Evolutionary conservation across 345 rosid species (phyloP).

Genomic region (Luvunga scandens): DNA sequence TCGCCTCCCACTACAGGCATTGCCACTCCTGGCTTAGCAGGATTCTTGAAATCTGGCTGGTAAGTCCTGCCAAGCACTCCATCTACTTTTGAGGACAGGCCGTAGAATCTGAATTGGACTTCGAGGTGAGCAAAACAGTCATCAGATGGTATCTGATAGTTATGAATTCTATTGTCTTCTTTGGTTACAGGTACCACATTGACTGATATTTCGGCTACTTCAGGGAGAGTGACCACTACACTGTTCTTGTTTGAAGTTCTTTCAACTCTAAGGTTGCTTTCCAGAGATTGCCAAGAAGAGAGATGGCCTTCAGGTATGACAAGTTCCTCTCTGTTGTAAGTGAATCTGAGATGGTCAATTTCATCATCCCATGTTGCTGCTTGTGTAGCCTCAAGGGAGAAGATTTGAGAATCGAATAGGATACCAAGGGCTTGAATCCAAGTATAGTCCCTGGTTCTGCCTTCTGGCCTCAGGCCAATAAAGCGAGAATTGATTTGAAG

Average conservation of each 20-base stretch:
- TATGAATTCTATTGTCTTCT: slow-evolving; percentile 21
- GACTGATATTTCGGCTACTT: slow-evolving; percentile 15
- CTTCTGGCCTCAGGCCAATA: slow-evolving; percentile 50
- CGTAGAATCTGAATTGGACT: slow-evolving; percentile 20
- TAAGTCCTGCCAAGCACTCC: slow-evolving; percentile 24
- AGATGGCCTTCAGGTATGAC: slow-evolving; percentile 9
- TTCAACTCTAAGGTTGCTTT: slow-evolving; percentile 18
- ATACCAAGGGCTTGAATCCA: slow-evolving; percentile 57
- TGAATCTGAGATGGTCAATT: slow-evolving; percentile 16
- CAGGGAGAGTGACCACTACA: slow-evolving; percentile 5
- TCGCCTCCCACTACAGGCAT: slow-evolving; percentile 27
- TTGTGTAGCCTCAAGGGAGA: slow-evolving; percentile 21
- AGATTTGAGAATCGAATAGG: slow-evolving; percentile 27
- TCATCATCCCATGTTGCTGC: slow-evolving; percentile 18
- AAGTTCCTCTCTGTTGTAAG: slow-evolving; percentile 11
- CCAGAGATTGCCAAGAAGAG: slow-evolving; percentile 19
- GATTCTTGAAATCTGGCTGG: slow-evolving; percentile 17
- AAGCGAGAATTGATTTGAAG: slow-evolving; percentile 52
- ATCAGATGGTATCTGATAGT: slow-evolving; percentile 8
- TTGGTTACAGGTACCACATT: slow-evolving; percentile 28
- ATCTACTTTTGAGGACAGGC: slow-evolving; percentile 7
- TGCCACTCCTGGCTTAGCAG: slow-evolving; percentile 19
- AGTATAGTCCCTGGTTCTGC: slow-evolving; percentile 48
- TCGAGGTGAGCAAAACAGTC: slow-evolving; percentile 20
- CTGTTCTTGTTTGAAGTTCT: slow-evolving; percentile 23